Evolutionary conservation across 352 stramenopile species (phyloP), one percentile per base, ranked within the genome.

Genomic region (Pythium phragmiticola): DNA sequence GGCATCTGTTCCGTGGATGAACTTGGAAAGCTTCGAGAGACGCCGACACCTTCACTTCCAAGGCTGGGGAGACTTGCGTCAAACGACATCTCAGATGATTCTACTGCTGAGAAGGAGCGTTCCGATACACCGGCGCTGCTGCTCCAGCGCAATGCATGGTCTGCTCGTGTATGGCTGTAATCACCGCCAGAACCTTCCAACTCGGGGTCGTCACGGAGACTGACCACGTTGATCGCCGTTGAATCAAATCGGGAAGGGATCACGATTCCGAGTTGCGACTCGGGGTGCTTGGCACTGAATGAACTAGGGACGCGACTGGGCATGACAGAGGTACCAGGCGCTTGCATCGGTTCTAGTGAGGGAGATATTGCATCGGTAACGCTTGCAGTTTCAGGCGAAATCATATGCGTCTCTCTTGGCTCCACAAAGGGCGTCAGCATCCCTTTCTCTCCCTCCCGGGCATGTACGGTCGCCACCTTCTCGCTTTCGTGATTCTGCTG

Each of bases 41-140:
- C 21, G 34, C 63, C 41, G 30, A 41, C 54, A 14, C 53, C 46
- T 23, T 78, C 75, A 21, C 59, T 77, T 17, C 45, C 62, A 14
- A 88, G 69, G 47, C 71, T 88, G 0, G 70, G 72, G 49, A 89
- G 72, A 41, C 67, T 63, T 1, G 56, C 56, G 21, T 64, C 53
- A 39, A 84, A 80, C 2, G 78, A 88, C 37, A 87, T 60, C 14
- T 84, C 73, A 0, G 78, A 84, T 3, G 74, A 86, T 9, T 65
- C 66, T 0, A 69, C 53, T 7, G 77, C 46, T 4, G 80, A 85
- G 26, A 69, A 55, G 7, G 57, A 65, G 16, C 39, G 57, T 7
- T 57, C 57, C 9, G 57, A 62, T 7, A 23, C 26, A 21, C 55
- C 30, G 9, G 9, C 34, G 23, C 56, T 55, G 19, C 56, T 55